phyloP scores from a whole-genome alignment of 495 filamentous ascomycete species.

The Neurospora sp. region DNA sequence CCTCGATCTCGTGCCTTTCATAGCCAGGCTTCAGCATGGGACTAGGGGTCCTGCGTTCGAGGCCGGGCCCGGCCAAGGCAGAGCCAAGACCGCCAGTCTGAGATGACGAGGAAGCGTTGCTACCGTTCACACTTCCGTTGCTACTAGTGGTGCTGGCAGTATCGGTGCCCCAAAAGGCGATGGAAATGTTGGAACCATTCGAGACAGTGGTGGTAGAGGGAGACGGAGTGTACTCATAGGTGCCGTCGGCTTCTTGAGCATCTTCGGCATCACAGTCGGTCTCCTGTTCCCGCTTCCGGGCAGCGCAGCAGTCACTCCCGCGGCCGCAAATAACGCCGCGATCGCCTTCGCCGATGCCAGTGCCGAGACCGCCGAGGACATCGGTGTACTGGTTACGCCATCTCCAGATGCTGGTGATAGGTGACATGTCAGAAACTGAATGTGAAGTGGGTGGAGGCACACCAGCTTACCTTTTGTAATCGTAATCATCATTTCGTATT shows the following conservation, averaged over 20 bases:
- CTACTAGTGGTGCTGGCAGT: not conserved
- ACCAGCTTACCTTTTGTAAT: slow-evolving; percentile 45
- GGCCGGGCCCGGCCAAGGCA: slow-evolving; percentile 4
- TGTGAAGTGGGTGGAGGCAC: not conserved
- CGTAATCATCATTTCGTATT: slow-evolving; percentile 57
- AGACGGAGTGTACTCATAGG: slow-evolving; percentile 1
- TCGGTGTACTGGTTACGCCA: slow-evolving; percentile 83
- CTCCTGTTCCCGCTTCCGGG: slow-evolving; percentile 64
- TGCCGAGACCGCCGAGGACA: slow-evolving; percentile 69
- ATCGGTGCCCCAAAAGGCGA: slow-evolving; percentile 1
- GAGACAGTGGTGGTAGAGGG: not conserved
- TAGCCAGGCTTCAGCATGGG: slow-evolving; percentile 53
- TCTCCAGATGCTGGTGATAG: slow-evolving; percentile 57
- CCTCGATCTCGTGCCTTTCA: slow-evolving; percentile 74
- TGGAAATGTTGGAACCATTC: not conserved
- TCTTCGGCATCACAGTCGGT: slow-evolving; percentile 68
- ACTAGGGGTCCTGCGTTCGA: slow-evolving; percentile 26
- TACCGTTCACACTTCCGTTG: not conserved
- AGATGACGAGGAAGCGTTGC: not conserved
- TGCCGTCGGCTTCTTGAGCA: slow-evolving; percentile 24
- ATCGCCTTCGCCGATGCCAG: slow-evolving; percentile 78
- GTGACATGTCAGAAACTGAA: not conserved
- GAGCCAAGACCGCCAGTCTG: not conserved
- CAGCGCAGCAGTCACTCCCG: slow-evolving; percentile 56
- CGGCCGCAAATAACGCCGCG: slow-evolving; percentile 79